phyloP scores from a whole-genome alignment of 495 filamentous ascomycete species.

The Podospora fimiseda region DNA sequence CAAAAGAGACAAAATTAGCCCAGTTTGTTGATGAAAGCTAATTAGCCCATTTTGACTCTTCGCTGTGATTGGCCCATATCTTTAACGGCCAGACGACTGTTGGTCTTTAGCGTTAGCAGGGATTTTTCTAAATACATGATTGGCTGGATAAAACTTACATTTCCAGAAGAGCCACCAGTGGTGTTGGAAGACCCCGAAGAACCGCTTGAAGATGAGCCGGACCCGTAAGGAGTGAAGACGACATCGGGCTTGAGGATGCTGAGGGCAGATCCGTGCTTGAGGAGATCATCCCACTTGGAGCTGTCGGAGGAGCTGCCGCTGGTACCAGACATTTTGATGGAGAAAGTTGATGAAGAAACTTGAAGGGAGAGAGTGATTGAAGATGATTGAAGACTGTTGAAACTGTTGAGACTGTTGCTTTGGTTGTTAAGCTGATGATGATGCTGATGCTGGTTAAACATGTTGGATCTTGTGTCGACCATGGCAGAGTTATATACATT shows the following conservation, averaged over 20 bases:
- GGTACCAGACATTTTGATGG: slow-evolving; percentile 8
- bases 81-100: not conserved
- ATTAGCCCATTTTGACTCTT: no score
- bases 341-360: no score
- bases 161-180: slow-evolving; percentile 8
- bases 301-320: not conserved
- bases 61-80: not conserved
- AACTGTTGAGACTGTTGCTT: no score
- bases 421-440: no score
- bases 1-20: not conserved
- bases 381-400: no score
- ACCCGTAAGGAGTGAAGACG: slow-evolving; percentile 8
- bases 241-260: slow-evolving; percentile 15
- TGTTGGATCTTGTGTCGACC: no score
- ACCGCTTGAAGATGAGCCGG: slow-evolving; percentile 1
- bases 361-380: no score
- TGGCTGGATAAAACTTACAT: not conserved
- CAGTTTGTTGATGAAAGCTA: no score
- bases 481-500: no score
- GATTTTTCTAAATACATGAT: not conserved
- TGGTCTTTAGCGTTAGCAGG: not conserved
- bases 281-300: slow-evolving; percentile 13
- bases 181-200: not conserved
- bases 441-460: no score
- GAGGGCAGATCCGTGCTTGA: slow-evolving; percentile 13